Conservation (phyloP, 169 alveolate species). For the Neospora caninum region DNA sequence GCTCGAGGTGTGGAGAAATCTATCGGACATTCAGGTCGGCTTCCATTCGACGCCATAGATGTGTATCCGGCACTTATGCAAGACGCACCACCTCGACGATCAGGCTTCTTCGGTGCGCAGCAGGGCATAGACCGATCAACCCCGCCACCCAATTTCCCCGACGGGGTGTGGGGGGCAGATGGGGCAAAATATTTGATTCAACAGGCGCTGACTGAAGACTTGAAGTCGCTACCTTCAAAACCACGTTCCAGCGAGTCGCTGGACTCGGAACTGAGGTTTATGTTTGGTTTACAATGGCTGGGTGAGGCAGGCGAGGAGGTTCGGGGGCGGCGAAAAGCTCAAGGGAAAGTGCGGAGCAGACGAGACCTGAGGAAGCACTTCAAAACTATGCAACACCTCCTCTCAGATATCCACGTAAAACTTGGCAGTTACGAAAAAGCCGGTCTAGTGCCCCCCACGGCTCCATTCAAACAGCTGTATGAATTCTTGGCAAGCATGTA, state of each 20-base stretch:
- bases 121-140: no score
- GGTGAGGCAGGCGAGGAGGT: not conserved
- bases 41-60: no score
- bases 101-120: no score
- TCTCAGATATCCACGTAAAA: not conserved
- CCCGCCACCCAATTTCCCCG: not conserved
- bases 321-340: not conserved
- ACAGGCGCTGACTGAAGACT: not conserved
- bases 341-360: not conserved
- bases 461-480: not conserved
- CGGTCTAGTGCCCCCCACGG: not conserved
- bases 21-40: no score
- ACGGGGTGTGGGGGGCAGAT: not conserved
- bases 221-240: not conserved
- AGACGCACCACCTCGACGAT: no score
- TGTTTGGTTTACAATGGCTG: not conserved
- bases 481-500: not conserved
- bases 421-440: not conserved
- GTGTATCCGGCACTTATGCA: no score
- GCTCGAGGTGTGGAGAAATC: no score
- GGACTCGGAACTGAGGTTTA: not conserved
- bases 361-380: not conserved
- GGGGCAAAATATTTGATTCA: not conserved
- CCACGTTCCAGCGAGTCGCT: not conserved
- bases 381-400: not conserved